These are phyloP conservation scores for Austroboletus olivaceoglutinosus DNA, from an alignment of 1,284 basidiomycete genomes.

Conservation along the genomic window DNA sequence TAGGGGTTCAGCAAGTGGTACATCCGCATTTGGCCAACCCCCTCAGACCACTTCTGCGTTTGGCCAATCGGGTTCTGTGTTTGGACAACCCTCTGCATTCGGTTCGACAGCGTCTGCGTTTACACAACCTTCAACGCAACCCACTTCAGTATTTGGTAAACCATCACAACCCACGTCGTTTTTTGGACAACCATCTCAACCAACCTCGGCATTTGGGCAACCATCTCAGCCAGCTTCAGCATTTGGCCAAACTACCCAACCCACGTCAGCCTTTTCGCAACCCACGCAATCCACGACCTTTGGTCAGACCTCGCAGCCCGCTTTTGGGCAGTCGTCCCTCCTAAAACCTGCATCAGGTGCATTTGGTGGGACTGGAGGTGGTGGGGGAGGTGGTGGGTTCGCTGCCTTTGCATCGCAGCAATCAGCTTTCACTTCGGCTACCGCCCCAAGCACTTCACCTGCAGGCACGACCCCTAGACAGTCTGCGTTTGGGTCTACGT, in stretches of 20 bases:
- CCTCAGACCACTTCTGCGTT: slow-evolving; percentile 39
- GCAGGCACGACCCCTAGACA: slow-evolving; percentile 19
- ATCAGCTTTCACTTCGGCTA: slow-evolving; percentile 25
- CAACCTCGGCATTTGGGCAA: slow-evolving; percentile 2
- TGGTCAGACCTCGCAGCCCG: slow-evolving; percentile 37
- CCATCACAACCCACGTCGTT: slow-evolving; percentile 28
- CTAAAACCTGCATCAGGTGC: slow-evolving; percentile 31
- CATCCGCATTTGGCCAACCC: slow-evolving; percentile 37
- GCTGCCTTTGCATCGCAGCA: slow-evolving; percentile 37
- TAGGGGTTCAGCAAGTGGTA: slow-evolving; percentile 20
- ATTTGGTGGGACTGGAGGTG: slow-evolving; percentile 27
- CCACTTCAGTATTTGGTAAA: slow-evolving; percentile 36
- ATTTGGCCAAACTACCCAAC: slow-evolving; percentile 27
- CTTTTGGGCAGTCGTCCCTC: slow-evolving; percentile 36
- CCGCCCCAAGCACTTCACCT: slow-evolving; percentile 11
- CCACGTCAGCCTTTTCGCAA: slow-evolving; percentile 43
- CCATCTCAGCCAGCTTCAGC: slow-evolving; percentile 11
- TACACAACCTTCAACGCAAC: slow-evolving; percentile 29
- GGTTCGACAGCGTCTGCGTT: slow-evolving; percentile 39
- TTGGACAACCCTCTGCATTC: slow-evolving; percentile 45
- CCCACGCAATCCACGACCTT: slow-evolving; percentile 34
- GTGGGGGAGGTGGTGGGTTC: slow-evolving; percentile 35
- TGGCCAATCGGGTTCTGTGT: slow-evolving; percentile 26
- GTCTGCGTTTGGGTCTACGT: slow-evolving; percentile 32
- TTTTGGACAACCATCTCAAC: slow-evolving; percentile 32